phyloP scores from a whole-genome alignment of 768 basidiomycete genomes.

The Tylopilus rubrobrunneus region DNA sequence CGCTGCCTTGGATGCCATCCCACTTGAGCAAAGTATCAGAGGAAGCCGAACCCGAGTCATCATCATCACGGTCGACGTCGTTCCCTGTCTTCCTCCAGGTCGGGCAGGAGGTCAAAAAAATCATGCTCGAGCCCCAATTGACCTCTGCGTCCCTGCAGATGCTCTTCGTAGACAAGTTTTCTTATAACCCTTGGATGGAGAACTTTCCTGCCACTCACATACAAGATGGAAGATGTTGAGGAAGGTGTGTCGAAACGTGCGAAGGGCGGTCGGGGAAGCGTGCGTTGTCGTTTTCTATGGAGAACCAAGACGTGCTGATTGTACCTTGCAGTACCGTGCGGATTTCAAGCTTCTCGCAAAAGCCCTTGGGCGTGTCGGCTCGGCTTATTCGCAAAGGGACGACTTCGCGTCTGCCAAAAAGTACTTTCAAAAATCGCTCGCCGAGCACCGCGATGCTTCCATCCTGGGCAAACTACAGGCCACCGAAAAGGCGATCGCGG shows the following conservation, averaged over 20 bases:
- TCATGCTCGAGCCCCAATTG: slow-evolving; percentile 61
- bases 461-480: slow-evolving; percentile 87
- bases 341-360: slow-evolving; percentile 97
- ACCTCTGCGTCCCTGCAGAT: slow-evolving; percentile 75
- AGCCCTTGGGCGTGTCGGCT: slow-evolving; percentile 86
- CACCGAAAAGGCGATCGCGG: slow-evolving; percentile 71
- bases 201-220: slow-evolving; percentile 96
- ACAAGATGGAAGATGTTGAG: slow-evolving; percentile 91
- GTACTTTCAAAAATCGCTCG: slow-evolving; percentile 88
- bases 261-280: slow-evolving; percentile 93
- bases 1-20: background rate
- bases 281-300: slow-evolving; percentile 29
- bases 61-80: slow-evolving; percentile 14
- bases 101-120: slow-evolving; percentile 88
- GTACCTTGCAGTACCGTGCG: slow-evolving; percentile 59
- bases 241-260: slow-evolving; percentile 89
- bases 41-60: slow-evolving; percentile 19
- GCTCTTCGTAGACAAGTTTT: slow-evolving; percentile 92
- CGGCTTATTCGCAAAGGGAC: slow-evolving; percentile 76
- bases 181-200: slow-evolving; percentile 88
- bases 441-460: slow-evolving; percentile 95
- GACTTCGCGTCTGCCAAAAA: slow-evolving; percentile 80
- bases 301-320: background rate
- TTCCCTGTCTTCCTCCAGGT: slow-evolving; percentile 85
- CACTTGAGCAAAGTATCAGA: slow-evolving; percentile 18